Evolutionary conservation across 495 filamentous ascomycete genomes (phyloP).

Genomic region (Chaetomium tenue): DNA sequence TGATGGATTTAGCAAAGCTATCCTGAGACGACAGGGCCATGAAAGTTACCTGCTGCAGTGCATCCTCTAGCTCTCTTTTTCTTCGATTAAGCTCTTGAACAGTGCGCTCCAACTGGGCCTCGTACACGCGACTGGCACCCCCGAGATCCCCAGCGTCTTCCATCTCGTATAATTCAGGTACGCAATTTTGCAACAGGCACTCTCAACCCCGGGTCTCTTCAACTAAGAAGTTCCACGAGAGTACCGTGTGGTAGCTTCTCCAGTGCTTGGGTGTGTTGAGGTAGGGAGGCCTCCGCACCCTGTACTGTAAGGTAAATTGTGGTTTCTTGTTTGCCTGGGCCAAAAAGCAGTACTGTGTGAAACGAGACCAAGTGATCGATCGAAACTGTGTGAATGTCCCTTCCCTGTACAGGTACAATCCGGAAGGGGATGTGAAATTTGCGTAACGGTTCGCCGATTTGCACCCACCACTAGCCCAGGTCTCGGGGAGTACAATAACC

Average conservation of each 20-base stretch:
- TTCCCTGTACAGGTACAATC: too few species aligned
- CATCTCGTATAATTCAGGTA: constrained; percentile 11
- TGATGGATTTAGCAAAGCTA: constrained; percentile 11
- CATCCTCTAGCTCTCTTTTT: constrained; percentile 64
- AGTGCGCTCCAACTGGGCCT: constrained; percentile 61
- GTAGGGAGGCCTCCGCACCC: too few species aligned
- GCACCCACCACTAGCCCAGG: too few species aligned
- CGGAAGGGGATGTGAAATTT: background rate
- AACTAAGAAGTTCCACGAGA: background rate
- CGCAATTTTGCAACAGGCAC: background rate
- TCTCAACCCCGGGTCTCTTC: background rate
- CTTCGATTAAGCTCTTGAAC: constrained; percentile 61
- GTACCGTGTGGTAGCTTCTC: background rate
- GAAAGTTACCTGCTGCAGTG: constrained; percentile 47
- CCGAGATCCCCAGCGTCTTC: constrained; percentile 6
- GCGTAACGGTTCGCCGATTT: background rate
- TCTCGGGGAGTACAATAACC: background rate
- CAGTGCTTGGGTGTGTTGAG: too few species aligned
- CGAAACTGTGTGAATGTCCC: too few species aligned
- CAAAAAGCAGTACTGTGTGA: too few species aligned
- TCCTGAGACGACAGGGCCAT: background rate
- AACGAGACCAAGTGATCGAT: background rate
- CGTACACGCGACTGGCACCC: constrained; percentile 31
- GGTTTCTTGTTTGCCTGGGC: too few species aligned
- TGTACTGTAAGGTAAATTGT: too few species aligned